A percentile compares a stretch with the other conserved stretches of the same genome.
phyloP scores from a whole-genome alignment of 805 yeast genomes.

The Suhomyces kilbournensis region DNA sequence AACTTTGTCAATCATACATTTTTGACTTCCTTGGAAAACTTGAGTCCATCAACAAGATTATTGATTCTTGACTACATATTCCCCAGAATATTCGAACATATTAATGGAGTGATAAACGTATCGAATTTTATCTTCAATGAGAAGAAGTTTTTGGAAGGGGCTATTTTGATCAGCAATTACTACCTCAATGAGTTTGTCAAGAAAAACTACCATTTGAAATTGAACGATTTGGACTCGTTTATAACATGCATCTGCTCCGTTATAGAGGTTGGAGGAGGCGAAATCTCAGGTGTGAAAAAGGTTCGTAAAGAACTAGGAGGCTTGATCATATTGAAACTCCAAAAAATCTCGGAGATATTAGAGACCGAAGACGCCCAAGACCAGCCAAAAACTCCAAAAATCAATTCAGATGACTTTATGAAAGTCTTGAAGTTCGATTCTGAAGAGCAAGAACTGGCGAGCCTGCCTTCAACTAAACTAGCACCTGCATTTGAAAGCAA shows the following conservation, averaged over 20 bases:
- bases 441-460: not conserved
- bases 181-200: constrained; percentile 29
- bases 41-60: constrained; percentile 35
- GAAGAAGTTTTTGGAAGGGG: constrained; percentile 23
- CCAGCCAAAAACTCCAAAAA: not conserved
- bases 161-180: constrained; percentile 22
- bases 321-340: constrained; percentile 24
- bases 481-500: not conserved
- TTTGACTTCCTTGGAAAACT: constrained; percentile 20
- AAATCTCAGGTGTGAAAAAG: constrained; percentile 9
- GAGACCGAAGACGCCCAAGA: not conserved
- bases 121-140: constrained; percentile 37
- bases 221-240: constrained; percentile 21
- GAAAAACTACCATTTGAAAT: constrained; percentile 24
- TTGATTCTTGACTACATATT: constrained; percentile 32
- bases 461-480: not conserved
- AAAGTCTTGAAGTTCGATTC: not conserved
- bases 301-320: constrained; percentile 27
- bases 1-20: constrained; percentile 18
- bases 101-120: constrained; percentile 29
- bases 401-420: not conserved
- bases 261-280: constrained; percentile 22
- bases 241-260: constrained; percentile 29
- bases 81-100: constrained; percentile 35
- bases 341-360: constrained; percentile 16